Evolutionary conservation across 2,329 filamentous ascomycete genomes (phyloP).

Genomic region (Colletotrichum melonis): DNA sequence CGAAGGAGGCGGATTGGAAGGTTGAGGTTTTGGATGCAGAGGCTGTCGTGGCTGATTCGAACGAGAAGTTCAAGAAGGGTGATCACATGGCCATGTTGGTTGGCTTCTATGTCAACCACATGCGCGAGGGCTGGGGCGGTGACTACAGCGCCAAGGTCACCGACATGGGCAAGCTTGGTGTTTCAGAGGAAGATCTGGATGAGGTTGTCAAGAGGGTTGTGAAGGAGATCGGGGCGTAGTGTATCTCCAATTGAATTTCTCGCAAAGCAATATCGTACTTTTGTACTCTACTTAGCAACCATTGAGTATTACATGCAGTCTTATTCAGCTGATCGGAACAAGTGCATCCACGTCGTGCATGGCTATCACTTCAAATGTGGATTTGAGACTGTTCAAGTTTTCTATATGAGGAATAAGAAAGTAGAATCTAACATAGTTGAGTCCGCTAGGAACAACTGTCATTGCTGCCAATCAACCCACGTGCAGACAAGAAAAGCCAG

Average conservation of each 20-base stretch:
- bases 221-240: background rate
- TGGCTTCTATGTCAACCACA: constrained; percentile 43
- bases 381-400: too few relatives aligned
- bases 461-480: too few relatives aligned
- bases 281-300: too few relatives aligned
- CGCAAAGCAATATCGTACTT: too few relatives aligned
- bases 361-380: too few relatives aligned
- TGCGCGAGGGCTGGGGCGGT: constrained; percentile 46
- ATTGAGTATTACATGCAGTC: too few relatives aligned
- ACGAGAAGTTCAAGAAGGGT: constrained; percentile 58
- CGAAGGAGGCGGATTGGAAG: constrained; percentile 69
- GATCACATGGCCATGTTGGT: constrained; percentile 58
- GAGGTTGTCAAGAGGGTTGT: constrained; percentile 39
- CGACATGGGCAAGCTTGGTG: constrained; percentile 40
- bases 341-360: too few relatives aligned
- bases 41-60: constrained; percentile 54
- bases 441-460: accelerated
- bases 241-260: too few relatives aligned
- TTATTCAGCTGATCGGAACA: too few relatives aligned
- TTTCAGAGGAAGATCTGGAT: constrained; percentile 44
- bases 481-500: background rate
- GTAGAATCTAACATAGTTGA: too few relatives aligned
- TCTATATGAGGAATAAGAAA: too few relatives aligned
- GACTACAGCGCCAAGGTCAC: constrained; percentile 45
- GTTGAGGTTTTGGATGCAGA: constrained; percentile 54